Conservation (phyloP, 768 basidiomycete genomes). For the Hygrocybe coccinea region DNA sequence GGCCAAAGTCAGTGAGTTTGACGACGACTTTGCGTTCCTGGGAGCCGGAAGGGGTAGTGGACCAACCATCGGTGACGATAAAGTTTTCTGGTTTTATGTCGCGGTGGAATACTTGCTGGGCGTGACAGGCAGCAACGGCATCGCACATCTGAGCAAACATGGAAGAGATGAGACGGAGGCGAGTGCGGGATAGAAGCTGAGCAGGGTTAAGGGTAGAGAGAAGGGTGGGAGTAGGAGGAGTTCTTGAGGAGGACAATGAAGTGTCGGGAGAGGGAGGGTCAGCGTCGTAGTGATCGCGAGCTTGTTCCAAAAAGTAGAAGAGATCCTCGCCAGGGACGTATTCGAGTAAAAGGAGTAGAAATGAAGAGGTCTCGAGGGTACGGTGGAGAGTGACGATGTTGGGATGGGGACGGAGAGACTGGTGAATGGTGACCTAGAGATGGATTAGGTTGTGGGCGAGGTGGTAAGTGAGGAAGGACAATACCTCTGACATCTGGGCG, state of each 20-base stretch:
- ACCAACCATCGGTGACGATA: constrained; percentile 82
- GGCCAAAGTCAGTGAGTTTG: constrained; percentile 95
- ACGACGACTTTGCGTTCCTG: constrained; percentile 86
- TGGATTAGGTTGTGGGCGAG: constrained; percentile 6
- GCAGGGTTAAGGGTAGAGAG: constrained; percentile 76
- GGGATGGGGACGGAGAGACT: constrained; percentile 81
- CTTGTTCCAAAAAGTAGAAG: constrained; percentile 97
- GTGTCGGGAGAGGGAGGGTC: constrained; percentile 39
- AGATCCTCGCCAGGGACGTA: constrained; percentile 96
- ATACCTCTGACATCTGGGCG: constrained; percentile 87
- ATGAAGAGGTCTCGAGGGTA: constrained; percentile 88
- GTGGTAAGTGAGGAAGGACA: constrained; percentile 12
- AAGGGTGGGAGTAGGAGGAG: constrained; percentile 90
- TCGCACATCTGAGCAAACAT: constrained; percentile 99
- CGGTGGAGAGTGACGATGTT: constrained; percentile 95
- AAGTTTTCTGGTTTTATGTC: constrained; percentile 99
- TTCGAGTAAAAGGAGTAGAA: constrained; percentile 89
- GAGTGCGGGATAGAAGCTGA: constrained; percentile 79
- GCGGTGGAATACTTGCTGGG: constrained; percentile 85
- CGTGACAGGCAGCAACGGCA: constrained; percentile 92
- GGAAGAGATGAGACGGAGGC: constrained; percentile 87
- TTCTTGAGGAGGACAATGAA: constrained; percentile 48
- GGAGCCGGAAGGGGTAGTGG: constrained; percentile 48
- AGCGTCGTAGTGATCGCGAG: constrained; percentile 76
- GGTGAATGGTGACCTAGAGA: constrained; percentile 83